Base-by-base conservation (phyloP, 139 green algal species). In the Deuterostichococcus epilithicus region DNA sequence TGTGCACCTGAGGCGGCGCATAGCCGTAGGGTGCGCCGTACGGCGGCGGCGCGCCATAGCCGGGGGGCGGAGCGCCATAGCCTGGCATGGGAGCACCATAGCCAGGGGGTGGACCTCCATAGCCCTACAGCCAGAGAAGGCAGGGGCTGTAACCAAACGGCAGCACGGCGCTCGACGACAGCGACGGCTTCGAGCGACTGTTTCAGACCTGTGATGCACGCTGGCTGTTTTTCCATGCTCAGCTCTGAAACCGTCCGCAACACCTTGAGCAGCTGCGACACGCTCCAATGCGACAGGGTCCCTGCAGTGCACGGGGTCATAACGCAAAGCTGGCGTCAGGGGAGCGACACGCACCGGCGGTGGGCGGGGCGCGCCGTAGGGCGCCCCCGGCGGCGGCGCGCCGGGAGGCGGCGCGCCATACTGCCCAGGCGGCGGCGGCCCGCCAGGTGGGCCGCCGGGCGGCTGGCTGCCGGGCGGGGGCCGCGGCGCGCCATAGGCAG, bases 381-480 rank as follows among this genome's bases (percentile, higher is more conserved):
- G n/a, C n/a, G n/a, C n/a, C n/a, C n/a, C n/a, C n/a, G n/a, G 28
- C 20, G 5, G 38, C 39, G 70, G 70, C 26, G 37, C 70, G 26
- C 26, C 28, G 33, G 25, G 42, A 3, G 73, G 78, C 2, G 68
- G 47, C 22, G 32, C 68, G 13, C 73, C 78, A 34, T 34, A 66
- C 28, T 13, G 26, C 20, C 44, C 69, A n/a, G 75, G 35, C 35
- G 67, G 67, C 33, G 47, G 52, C 15, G n/a, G 39, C 52, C 13
- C 71, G 72, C 69, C 36, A 47, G 47, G 78, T 76, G 73, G 76
- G 33, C 39, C 76, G 71, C 52, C 60, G 71, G 26, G 63, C 44
- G 68, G 81, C n/a, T n/a, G n/a, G n/a, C n/a, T n/a, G n/a, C n/a
- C n/a, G n/a, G n/a, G n/a, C n/a, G n/a, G n/a, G n/a, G n/a, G n/a